A percentile compares a stretch with the other conserved stretches of the same genome.
phyloP scores from a whole-genome alignment of 2,329 filamentous ascomycete species.

The Botrytis sinoallii region DNA sequence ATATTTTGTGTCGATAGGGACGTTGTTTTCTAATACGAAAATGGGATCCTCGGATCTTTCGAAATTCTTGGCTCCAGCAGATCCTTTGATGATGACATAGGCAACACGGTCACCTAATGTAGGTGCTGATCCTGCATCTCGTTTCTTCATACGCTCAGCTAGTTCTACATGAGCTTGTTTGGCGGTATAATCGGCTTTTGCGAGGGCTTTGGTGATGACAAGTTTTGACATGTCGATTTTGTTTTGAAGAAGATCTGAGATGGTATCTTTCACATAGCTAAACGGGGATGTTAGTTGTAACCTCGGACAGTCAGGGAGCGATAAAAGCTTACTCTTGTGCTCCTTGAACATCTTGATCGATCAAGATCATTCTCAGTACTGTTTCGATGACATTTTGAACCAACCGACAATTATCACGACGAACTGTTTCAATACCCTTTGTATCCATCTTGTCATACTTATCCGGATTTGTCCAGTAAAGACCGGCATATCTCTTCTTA shows the following conservation, averaged over 20 bases:
- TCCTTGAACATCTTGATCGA: slow-evolving; percentile 83
- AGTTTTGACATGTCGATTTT: slow-evolving; percentile 99
- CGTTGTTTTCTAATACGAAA: slow-evolving; percentile 94
- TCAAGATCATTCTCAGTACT: slow-evolving; percentile 89
- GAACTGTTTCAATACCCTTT: slow-evolving; percentile 97
- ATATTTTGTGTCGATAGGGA: slow-evolving; percentile 97
- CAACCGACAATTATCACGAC: slow-evolving; percentile 90
- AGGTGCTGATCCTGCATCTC: slow-evolving; percentile 18
- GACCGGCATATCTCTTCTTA: slow-evolving; percentile 98
- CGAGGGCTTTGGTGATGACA: slow-evolving; percentile 95
- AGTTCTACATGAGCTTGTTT: slow-evolving; percentile 97
- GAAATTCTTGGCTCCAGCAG: slow-evolving; percentile 87
- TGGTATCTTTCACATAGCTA: slow-evolving; percentile 81
- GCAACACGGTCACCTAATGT: slow-evolving; percentile 18
- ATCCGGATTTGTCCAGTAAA: slow-evolving; percentile 92
- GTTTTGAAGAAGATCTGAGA: slow-evolving; percentile 92
- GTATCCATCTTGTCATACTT: slow-evolving; percentile 99
- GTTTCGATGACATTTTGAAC: slow-evolving; percentile 98
- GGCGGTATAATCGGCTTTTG: slow-evolving; percentile 82
- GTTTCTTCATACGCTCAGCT: slow-evolving; percentile 76
- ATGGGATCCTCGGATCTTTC: slow-evolving; percentile 97
- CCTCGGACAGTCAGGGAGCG: neutral
- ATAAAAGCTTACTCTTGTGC: slow-evolving; percentile 77
- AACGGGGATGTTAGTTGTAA: neutral
- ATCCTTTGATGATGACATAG: slow-evolving; percentile 95